Conservation (phyloP, 2,329 filamentous ascomycete genomes). For the Colletotrichum melonis region DNA sequence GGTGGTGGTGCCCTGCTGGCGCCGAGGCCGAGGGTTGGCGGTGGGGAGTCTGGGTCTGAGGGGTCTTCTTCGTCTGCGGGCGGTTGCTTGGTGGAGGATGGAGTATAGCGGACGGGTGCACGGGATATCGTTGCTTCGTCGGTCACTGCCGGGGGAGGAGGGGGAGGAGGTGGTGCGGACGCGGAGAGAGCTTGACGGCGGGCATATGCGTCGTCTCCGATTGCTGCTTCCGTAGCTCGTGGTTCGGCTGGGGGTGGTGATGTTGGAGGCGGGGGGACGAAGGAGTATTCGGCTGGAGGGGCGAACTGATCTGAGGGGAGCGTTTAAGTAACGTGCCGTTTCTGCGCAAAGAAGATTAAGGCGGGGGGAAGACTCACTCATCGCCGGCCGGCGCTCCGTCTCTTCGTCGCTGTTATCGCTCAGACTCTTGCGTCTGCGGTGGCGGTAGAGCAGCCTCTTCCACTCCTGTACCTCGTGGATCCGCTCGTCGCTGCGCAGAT, state of each 20-base stretch:
- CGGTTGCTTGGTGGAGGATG: conserved; percentile 55
- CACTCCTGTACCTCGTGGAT: conserved; percentile 84
- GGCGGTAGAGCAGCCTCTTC: conserved; percentile 84
- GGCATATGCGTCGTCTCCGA: conserved; percentile 77
- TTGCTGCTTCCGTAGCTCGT: conserved; percentile 65
- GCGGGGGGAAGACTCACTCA: conserved; percentile 37
- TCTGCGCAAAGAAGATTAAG: conserved; percentile 16
- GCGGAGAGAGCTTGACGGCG: conserved; percentile 69
- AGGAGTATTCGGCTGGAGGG: conserved; percentile 66
- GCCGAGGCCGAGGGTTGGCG: conserved; percentile 63
- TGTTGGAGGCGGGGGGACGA: conserved; percentile 65
- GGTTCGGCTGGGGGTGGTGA: conserved; percentile 57
- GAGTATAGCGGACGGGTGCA: conserved; percentile 79
- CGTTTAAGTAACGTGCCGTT: conserved; percentile 36
- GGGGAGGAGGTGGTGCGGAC: conserved; percentile 45
- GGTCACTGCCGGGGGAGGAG: conserved; percentile 49
- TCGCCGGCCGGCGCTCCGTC: conserved; percentile 42
- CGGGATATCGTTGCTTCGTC: conserved; percentile 76
- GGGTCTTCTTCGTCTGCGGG: conserved; percentile 45
- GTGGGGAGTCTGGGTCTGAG: conserved; percentile 54
- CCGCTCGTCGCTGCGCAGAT: conserved; percentile 85
- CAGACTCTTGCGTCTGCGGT: conserved; percentile 64
- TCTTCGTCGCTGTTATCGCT: conserved; percentile 56
- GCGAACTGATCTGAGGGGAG: conserved; percentile 65
- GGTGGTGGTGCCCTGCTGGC: conserved; percentile 44